Conservation (phyloP, 2,329 filamentous ascomycete genomes). For the Aspergillus spinulosporus region DNA sequence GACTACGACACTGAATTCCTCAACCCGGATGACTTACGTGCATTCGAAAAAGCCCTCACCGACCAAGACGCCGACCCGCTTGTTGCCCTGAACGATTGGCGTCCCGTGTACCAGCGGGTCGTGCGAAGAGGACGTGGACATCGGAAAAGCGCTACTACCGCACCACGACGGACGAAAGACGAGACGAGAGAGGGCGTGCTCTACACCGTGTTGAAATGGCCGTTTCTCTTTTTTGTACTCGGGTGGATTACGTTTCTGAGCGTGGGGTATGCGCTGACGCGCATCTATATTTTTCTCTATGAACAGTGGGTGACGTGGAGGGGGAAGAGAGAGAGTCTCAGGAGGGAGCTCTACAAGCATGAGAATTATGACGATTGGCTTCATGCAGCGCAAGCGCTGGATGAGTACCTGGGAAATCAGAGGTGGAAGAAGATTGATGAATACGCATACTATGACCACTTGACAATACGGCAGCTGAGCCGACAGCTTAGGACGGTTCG, state of each 20-base stretch:
- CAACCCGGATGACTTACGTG: conserved; percentile 67
- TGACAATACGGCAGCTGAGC: conserved; percentile 75
- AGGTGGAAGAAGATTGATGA: conserved; percentile 53
- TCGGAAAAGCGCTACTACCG: conserved; percentile 29
- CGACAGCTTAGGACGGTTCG: conserved; percentile 64
- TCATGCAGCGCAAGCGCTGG: conserved; percentile 72
- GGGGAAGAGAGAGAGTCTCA: conserved; percentile 70
- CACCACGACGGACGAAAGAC: conserved; percentile 66
- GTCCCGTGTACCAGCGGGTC: conserved; percentile 76
- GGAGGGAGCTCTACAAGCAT: conserved; percentile 69
- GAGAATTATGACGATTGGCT: conserved; percentile 83
- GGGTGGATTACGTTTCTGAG: conserved; percentile 77
- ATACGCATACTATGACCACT: conserved; percentile 80
- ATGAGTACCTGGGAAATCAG: conserved; percentile 73
- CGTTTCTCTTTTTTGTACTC: conserved; percentile 75
- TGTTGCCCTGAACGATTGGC: conserved; percentile 93
- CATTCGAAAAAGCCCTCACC: conserved; percentile 79
- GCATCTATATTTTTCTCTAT: conserved; percentile 88
- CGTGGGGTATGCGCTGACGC: conserved; percentile 73
- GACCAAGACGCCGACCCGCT: conserved; percentile 77
- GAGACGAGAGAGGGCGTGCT: conserved; percentile 93
- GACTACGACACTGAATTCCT: conserved; percentile 80
- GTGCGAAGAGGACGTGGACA: conserved; percentile 38
- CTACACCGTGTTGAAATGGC: conserved; percentile 89
- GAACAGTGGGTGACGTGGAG: conserved; percentile 91